Evolutionary conservation across 139 green algal species (phyloP).

Genomic region (Deuterostichococcus epilithicus): DNA sequence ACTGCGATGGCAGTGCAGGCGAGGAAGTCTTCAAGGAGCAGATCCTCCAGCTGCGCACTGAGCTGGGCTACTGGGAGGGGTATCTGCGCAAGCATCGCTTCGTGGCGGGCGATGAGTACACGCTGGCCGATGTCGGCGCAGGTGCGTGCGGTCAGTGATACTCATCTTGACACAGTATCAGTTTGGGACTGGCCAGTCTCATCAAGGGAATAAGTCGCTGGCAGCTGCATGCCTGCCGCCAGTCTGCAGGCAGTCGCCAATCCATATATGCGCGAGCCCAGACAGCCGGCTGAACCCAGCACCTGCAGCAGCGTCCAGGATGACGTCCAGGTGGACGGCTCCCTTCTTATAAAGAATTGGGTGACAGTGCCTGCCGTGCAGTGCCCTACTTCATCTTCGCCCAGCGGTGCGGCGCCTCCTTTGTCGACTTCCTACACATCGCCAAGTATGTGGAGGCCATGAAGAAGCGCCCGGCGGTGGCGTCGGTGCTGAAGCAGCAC

Average conservation of each 20-base stretch:
- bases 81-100: not conserved
- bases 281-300: too few relatives aligned
- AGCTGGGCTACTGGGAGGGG: not conserved
- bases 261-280: too few relatives aligned
- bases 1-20: not conserved
- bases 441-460: not conserved
- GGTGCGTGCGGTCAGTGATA: not conserved
- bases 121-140: not conserved
- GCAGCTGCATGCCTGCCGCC: too few relatives aligned
- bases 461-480: not conserved
- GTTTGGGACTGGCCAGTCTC: too few relatives aligned
- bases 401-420: not conserved
- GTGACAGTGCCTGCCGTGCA: not conserved
- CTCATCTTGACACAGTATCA: too few relatives aligned
- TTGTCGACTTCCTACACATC: not conserved
- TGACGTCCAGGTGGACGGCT: too few relatives aligned
- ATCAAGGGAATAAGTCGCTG: too few relatives aligned
- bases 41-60: not conserved
- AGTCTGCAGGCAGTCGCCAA: too few relatives aligned
- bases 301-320: too few relatives aligned
- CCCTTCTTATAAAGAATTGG: too few relatives aligned
- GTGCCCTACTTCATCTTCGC: not conserved
- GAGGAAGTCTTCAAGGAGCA: not conserved
- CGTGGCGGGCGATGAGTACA: not conserved
- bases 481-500: not conserved